Evolutionary conservation across 2,329 filamentous ascomycete species (phyloP), one percentile per base, ranked within the genome.

Genomic region (Rhinocladiella mackenziei): DNA sequence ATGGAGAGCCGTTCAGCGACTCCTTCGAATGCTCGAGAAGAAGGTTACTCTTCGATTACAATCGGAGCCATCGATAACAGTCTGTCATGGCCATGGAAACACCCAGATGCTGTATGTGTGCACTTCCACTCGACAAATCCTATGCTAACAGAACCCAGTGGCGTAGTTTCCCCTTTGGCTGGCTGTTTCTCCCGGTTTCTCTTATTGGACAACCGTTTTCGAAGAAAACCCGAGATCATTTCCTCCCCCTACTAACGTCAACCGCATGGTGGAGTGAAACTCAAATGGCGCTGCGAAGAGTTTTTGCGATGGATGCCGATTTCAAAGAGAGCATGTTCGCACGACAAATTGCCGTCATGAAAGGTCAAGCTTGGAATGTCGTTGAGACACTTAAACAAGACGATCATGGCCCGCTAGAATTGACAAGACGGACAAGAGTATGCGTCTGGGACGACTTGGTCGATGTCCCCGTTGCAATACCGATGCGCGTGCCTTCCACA

Each of bases 281-380:
- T 3, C 89, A 94, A 59, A 72, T 87, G 48, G 86, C 88, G 15
- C 72, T 98, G 28, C 86, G 92, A 41, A 78, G 81, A 50, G 83
- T 96, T 33, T 98, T 98, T 63, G 83, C 87, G 55, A 80, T 94
- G 62, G 92, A 98, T 64, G 81, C 84, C 2, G 92, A 98, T 66
- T 98, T 98, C 65, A 88, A 97, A 63, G 92, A 98, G 69, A 84
- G 87, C 66, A 98, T 98, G 92, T 98, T 95, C 68, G 88, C 88
- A n/a, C 82, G 87, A 55, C 92, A 98, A 62, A 94, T 98, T 50
- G 91, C 92, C 1, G 92, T 98, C 47, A 95, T 98, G 88, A 98
- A 98, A 67, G 92, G 92, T 8, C 92, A 98, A 63, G 92, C 92
- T 1, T 98, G 92, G 89, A 98, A 98, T 62, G 92, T 98, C 0